Evolutionary conservation across 1,284 basidiomycete species (phyloP).

Genomic region (Marasmius oreades): DNA sequence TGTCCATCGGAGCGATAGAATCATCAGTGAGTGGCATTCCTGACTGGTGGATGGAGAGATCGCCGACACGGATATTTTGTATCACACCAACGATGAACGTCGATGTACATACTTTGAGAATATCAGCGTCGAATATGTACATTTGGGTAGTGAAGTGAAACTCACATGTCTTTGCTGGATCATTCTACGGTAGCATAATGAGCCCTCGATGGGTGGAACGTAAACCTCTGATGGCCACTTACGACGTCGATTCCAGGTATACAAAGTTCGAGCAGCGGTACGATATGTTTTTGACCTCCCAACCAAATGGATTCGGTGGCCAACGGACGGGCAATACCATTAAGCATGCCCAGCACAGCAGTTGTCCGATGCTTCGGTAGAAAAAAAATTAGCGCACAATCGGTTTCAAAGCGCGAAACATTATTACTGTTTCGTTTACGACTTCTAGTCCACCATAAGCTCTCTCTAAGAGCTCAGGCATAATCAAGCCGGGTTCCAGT

Average conservation of each 20-base stretch:
- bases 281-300: slow-evolving; percentile 85
- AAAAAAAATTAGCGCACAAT: background rate
- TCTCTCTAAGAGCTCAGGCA: slow-evolving; percentile 91
- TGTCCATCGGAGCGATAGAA: slow-evolving; percentile 49
- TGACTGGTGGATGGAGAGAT: slow-evolving; percentile 62
- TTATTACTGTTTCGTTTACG: slow-evolving; percentile 78
- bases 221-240: slow-evolving; percentile 20
- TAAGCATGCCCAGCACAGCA: slow-evolving; percentile 86
- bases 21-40: slow-evolving; percentile 52
- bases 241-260: slow-evolving; percentile 90
- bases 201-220: slow-evolving; percentile 9
- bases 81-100: slow-evolving; percentile 78
- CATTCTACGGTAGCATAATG: slow-evolving; percentile 56
- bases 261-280: slow-evolving; percentile 87
- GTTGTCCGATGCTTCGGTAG: slow-evolving; percentile 69
- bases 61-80: slow-evolving; percentile 82
- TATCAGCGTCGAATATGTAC: background rate
- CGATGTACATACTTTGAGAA: slow-evolving; percentile 54
- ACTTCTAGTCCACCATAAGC: slow-evolving; percentile 90
- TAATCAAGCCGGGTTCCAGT: slow-evolving; percentile 84
- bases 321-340: slow-evolving; percentile 76
- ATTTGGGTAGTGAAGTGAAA: background rate
- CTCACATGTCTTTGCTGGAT: slow-evolving; percentile 77
- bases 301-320: slow-evolving; percentile 78
- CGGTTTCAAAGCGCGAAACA: background rate